These are phyloP conservation scores for Tylopilus sp. DNA, from an alignment of 768 basidiomycete genomes.

Conservation along the genomic window DNA sequence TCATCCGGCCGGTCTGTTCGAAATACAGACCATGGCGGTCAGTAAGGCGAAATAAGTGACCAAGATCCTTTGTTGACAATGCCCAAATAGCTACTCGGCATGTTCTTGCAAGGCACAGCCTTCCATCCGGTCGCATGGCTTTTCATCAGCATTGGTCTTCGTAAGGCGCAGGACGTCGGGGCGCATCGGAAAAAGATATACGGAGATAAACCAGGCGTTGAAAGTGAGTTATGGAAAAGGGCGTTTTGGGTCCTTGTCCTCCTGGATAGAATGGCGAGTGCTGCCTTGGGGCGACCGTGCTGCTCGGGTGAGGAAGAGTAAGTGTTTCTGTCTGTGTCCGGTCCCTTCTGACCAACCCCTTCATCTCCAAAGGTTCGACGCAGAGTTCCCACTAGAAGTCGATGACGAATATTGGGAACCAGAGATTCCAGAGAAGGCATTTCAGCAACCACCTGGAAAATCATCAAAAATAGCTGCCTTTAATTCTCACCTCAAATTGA, in stretches of 20 bases:
- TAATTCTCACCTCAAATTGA: constrained; percentile 60
- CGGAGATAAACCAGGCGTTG: constrained; percentile 40
- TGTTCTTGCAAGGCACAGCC: constrained; percentile 51
- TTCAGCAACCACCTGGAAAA: constrained; percentile 63
- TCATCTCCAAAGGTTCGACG: constrained; percentile 64
- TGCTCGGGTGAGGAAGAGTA: constrained; percentile 66
- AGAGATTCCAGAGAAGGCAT: constrained; percentile 45
- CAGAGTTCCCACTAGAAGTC: constrained; percentile 77
- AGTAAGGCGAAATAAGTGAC: constrained; percentile 21
- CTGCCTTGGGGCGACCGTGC: constrained; percentile 52
- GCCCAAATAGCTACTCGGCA: constrained; percentile 43
- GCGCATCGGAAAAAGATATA: constrained; percentile 68
- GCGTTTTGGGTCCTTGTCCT: constrained; percentile 70
- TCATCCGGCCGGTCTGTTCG: constrained; percentile 56
- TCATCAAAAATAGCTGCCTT: constrained; percentile 60
- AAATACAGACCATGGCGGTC: constrained; percentile 56
- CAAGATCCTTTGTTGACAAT: constrained; percentile 5
- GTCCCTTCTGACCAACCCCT: constrained; percentile 5
- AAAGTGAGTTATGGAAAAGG: constrained; percentile 75
- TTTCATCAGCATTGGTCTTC: constrained; percentile 49
- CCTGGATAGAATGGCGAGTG: constrained; percentile 55
- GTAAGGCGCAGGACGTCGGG: constrained; percentile 72
- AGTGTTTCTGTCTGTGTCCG: constrained; percentile 15
- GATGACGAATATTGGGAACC: constrained; percentile 79
- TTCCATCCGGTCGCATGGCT: constrained; percentile 53